Conservation (phyloP, 2,329 filamentous ascomycete genomes). For the Lachnellula suecica region DNA sequence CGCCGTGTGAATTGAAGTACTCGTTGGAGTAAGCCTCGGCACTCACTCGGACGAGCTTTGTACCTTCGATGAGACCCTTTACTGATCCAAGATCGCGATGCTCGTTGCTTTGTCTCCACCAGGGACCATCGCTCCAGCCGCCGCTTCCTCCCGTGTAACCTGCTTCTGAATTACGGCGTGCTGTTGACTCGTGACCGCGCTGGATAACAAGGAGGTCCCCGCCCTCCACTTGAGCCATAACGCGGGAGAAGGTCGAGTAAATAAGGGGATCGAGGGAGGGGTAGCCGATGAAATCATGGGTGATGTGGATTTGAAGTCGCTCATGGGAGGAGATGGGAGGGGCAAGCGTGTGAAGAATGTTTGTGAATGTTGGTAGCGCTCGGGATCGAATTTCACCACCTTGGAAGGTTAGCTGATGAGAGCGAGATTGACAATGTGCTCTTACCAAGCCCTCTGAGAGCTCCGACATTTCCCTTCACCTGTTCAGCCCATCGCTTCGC, state of each 20-base stretch:
- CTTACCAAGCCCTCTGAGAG: constrained; percentile 73
- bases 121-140: constrained; percentile 91
- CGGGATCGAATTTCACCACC: constrained; percentile 84
- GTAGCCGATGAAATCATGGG: constrained; percentile 92
- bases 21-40: constrained; percentile 86
- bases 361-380: constrained; percentile 91
- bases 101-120: constrained; percentile 77
- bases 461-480: constrained; percentile 83
- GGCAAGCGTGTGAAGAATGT: constrained; percentile 90
- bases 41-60: constrained; percentile 84
- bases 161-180: constrained; percentile 62
- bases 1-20: constrained; percentile 77
- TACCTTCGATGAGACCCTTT: constrained; percentile 79
- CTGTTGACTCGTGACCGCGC: constrained; percentile 81
- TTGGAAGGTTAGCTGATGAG: constrained; percentile 37
- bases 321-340: constrained; percentile 97
- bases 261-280: constrained; percentile 92
- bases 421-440: constrained; percentile 3
- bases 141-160: constrained; percentile 55
- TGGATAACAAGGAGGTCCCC: constrained; percentile 94
- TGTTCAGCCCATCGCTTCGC: constrained; percentile 96
- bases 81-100: constrained; percentile 78
- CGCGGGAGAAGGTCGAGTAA: constrained; percentile 85
- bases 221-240: constrained; percentile 99
- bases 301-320: constrained; percentile 94